Conservation (phyloP, 2,329 filamentous ascomycete species). For the Hymenoscyphus fructigenus region DNA sequence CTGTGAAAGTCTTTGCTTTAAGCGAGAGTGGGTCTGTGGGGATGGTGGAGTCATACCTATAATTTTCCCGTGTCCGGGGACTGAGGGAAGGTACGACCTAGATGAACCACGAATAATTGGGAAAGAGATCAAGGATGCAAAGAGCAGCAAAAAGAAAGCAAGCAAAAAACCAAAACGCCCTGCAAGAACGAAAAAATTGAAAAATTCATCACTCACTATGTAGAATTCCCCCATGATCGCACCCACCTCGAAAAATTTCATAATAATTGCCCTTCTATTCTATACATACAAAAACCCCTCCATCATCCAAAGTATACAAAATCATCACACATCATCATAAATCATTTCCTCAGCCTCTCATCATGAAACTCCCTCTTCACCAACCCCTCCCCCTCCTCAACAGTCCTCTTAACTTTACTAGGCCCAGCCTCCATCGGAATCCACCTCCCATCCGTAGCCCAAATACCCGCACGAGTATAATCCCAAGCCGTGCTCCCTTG, state of each 20-base stretch:
- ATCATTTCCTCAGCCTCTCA: background rate
- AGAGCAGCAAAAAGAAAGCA: too few relatives aligned
- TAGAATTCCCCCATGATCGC: too few relatives aligned
- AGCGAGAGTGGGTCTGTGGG: background rate
- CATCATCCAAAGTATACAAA: background rate
- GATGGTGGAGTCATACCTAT: background rate
- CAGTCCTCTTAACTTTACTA: slow-evolving; percentile 32
- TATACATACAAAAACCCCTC: background rate
- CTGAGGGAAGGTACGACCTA: too few relatives aligned
- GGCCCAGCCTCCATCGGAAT: slow-evolving; percentile 50
- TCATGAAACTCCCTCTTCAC: slow-evolving; percentile 9
- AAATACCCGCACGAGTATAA: slow-evolving; percentile 73
- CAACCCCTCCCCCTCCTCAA: slow-evolving; percentile 13
- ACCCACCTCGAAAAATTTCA: too few relatives aligned
- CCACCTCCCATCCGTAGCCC: slow-evolving; percentile 66
- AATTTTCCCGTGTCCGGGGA: background rate
- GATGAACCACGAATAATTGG: too few relatives aligned
- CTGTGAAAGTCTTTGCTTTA: background rate
- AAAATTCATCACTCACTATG: background rate
- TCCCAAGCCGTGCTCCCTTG: slow-evolving; percentile 63
- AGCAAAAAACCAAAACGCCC: too few relatives aligned
- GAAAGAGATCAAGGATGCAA: too few relatives aligned
- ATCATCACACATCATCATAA: slow-evolving; percentile 1
- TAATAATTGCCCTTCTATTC: background rate
- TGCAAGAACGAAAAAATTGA: background rate